Percentiles rank a stretch among this genome's conserved stretches.
These are phyloP conservation scores for Dianthus caryophyllus DNA, from an alignment of 148 eudicot species.

Conservation along the genomic window DNA sequence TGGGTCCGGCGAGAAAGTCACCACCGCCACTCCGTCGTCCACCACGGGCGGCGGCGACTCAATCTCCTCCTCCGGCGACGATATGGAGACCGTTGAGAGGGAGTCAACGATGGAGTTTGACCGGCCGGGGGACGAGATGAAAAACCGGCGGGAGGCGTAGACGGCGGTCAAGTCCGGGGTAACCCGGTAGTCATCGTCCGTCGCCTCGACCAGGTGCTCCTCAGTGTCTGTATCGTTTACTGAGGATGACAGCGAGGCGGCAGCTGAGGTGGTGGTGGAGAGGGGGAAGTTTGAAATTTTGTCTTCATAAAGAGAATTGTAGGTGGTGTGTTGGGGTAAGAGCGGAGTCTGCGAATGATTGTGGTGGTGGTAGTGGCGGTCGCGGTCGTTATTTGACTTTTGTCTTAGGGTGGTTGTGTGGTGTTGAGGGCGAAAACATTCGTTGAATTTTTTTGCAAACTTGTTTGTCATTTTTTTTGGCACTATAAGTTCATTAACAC, in stretches of 20 bases:
- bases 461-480: constrained; percentile 37
- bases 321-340: constrained; percentile 27
- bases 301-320: constrained; percentile 54
- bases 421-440: constrained; percentile 40
- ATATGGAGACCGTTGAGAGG: constrained; percentile 5
- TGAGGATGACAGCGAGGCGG: constrained; percentile 15
- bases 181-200: constrained; percentile 10
- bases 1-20: constrained; percentile 82
- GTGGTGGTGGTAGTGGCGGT: constrained; percentile 20
- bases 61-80: constrained; percentile 16
- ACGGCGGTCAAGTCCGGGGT: constrained; percentile 59
- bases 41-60: constrained; percentile 6
- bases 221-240: constrained; percentile 18
- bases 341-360: background rate
- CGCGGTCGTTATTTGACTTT: constrained; percentile 17
- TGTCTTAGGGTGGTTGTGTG: constrained; percentile 4
- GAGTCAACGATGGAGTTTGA: constrained; percentile 79
- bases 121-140: constrained; percentile 86
- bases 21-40: constrained; percentile 49
- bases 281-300: background rate
- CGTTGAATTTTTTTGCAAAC: constrained; percentile 41
- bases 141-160: constrained; percentile 70
- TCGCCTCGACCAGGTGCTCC: background rate
- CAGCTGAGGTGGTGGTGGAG: constrained; percentile 14
- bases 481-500: background rate